phyloP scores from a whole-genome alignment of 2,329 filamentous ascomycete genomes.

The Chalaropsis ovoidea region DNA sequence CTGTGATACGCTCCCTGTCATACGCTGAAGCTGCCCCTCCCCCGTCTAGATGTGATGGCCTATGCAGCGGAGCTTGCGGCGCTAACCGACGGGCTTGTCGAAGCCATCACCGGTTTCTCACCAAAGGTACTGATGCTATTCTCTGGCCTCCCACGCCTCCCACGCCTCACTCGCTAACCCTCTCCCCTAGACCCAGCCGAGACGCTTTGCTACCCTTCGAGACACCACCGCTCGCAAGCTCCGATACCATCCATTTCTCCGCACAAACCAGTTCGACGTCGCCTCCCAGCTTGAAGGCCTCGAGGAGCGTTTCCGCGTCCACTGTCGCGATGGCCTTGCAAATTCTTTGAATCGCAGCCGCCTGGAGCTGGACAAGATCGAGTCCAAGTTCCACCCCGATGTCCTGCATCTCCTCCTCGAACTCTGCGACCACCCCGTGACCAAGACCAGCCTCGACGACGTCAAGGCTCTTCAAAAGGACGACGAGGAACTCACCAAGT shows the following conservation, averaged over 20 bases:
- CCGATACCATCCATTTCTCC: constrained; percentile 47
- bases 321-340: constrained; percentile 68
- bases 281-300: constrained; percentile 56
- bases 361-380: constrained; percentile 44
- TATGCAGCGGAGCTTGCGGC: constrained; percentile 54
- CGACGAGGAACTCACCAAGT: constrained; percentile 37
- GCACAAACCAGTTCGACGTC: constrained; percentile 69
- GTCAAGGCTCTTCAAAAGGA: constrained; percentile 42
- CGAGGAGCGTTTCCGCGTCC: constrained; percentile 75
- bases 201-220: constrained; percentile 32
- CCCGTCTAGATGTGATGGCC: constrained; percentile 46
- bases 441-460: constrained; percentile 55
- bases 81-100: constrained; percentile 62
- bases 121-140: constrained; percentile 39
- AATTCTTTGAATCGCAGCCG: constrained; percentile 55
- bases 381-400: constrained; percentile 64
- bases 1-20: no score
- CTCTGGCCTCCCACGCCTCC: constrained; percentile 22
- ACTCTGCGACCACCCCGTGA: constrained; percentile 68
- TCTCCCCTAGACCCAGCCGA: constrained; percentile 21
- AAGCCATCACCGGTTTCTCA: constrained; percentile 48
- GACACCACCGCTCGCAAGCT: constrained; percentile 32
- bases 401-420: constrained; percentile 67
- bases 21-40: not conserved
- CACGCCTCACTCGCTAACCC: not conserved